phyloP scores from a whole-genome alignment of 768 basidiomycete genomes.

The Gloeophyllum trabeum region DNA sequence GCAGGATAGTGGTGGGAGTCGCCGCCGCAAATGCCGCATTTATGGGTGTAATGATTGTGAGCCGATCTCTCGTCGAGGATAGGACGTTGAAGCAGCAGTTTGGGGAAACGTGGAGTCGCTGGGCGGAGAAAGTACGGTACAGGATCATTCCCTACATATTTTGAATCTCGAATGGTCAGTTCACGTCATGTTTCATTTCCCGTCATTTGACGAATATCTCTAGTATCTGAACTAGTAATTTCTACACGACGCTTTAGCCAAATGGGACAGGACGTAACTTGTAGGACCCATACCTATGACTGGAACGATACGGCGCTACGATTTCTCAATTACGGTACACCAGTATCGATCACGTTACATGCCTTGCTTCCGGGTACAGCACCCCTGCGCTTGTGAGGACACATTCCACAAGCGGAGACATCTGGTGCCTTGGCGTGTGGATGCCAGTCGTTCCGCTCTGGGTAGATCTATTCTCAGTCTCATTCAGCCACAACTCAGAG shows the following conservation, averaged over 20 bases:
- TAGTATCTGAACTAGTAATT: background rate
- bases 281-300: background rate
- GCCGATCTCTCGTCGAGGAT: slow-evolving; percentile 7
- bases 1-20: background rate
- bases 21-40: background rate
- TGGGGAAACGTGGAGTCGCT: slow-evolving; percentile 7
- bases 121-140: slow-evolving; percentile 6
- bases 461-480: too few relatives aligned
- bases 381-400: background rate
- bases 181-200: background rate
- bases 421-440: background rate
- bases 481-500: too few relatives aligned
- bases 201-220: background rate
- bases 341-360: too few relatives aligned
- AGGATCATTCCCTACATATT: slow-evolving; percentile 8
- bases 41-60: slow-evolving; percentile 1
- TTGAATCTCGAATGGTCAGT: background rate
- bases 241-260: background rate
- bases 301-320: too few relatives aligned
- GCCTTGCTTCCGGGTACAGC: background rate
- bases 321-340: too few relatives aligned
- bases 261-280: background rate
- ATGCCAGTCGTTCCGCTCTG: background rate
- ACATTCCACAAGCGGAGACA: background rate
- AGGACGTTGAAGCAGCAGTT: slow-evolving; percentile 8